A percentile compares a stretch with the other conserved stretches of the same genome.
phyloP scores from a whole-genome alignment of 768 basidiomycete genomes.

The Pleurotus giganteus region DNA sequence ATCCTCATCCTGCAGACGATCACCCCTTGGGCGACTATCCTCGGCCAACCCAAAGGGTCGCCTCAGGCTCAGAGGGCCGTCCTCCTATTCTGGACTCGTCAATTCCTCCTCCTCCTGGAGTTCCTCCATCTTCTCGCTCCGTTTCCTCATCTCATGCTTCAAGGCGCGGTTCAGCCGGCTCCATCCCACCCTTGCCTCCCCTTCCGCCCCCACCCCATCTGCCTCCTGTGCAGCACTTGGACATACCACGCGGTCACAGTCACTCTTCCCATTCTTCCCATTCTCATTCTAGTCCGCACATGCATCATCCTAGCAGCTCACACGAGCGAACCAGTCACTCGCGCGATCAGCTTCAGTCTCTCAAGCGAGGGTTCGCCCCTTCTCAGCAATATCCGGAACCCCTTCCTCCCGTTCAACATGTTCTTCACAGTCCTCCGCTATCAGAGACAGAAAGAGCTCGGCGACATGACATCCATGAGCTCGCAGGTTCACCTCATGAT shows the following conservation, averaged over 20 bases:
- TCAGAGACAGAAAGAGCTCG: conserved; percentile 45
- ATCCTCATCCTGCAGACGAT: conserved; percentile 39
- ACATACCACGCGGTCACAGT: conserved; percentile 34
- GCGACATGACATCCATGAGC: conserved; percentile 47
- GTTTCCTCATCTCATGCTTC: conserved; percentile 38
- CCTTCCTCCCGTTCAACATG: conserved; percentile 41
- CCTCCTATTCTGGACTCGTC: conserved; percentile 49
- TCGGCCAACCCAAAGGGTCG: conserved; percentile 44
- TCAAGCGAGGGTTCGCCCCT: conserved; percentile 34
- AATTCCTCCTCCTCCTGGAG: conserved; percentile 40
- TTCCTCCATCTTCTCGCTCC: conserved; percentile 35
- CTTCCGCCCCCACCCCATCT: conserved; percentile 47
- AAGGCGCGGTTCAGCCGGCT: conserved; percentile 41
- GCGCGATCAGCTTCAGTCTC: conserved; percentile 41
- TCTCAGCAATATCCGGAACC: conserved; percentile 48
- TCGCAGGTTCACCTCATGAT: conserved; percentile 29
- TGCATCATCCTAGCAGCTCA: conserved; percentile 40
- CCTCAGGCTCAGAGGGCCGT: conserved; percentile 47
- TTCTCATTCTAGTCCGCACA: conserved; percentile 37
- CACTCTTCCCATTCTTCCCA: conserved; percentile 35
- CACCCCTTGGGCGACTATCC: conserved; percentile 47
- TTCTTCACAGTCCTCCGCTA: conserved; percentile 48
- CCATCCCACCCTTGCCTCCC: conserved; percentile 32
- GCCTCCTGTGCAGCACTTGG: conserved; percentile 38
- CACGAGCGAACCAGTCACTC: conserved; percentile 49